Conservation (phyloP, 2,329 filamentous ascomycete species). For the Hypoxylon sp. region DNA sequence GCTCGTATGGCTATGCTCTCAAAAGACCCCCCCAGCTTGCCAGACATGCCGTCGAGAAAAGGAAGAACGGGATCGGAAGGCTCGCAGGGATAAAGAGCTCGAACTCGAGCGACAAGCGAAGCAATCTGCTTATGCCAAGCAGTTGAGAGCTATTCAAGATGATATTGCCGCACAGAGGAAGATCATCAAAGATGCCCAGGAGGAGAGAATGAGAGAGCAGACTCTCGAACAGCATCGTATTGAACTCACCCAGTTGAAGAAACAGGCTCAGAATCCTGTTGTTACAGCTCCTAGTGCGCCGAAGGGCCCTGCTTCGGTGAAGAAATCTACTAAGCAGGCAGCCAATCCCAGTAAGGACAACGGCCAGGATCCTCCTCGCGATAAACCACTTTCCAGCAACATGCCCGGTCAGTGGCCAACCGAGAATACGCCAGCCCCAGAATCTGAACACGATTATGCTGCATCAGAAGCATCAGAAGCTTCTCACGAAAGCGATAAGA, state of each 20-base stretch:
- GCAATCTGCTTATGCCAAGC: conserved; percentile 38
- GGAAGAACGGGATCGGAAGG: conserved; percentile 31
- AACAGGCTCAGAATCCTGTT: conserved; percentile 23
- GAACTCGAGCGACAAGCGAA: conserved; percentile 39
- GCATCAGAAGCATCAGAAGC: conserved; percentile 29
- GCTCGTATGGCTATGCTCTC: conserved; percentile 35
- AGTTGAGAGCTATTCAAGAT: conserved; percentile 34
- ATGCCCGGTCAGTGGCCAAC: conserved; percentile 13
- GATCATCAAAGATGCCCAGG: conserved; percentile 29
- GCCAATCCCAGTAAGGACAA: conserved; percentile 6
- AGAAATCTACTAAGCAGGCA: not conserved
- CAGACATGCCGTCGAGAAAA: conserved; percentile 37
- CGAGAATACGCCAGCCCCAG: conserved; percentile 6
- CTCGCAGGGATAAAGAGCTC: conserved; percentile 37
- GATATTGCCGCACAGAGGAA: conserved; percentile 37
- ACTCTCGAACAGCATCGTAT: conserved; percentile 26
- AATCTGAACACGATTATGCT: not conserved
- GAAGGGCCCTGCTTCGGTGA: not conserved
- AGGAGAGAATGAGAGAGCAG: conserved; percentile 33
- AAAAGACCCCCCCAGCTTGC: conserved; percentile 32
- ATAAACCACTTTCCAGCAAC: not conserved
- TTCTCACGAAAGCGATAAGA: not conserved
- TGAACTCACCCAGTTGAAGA: conserved; percentile 33
- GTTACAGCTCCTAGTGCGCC: not conserved
- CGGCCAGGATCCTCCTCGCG: not conserved